Conservation (phyloP, 2,329 filamentous ascomycete species). For the Pyricularia pennisetigena region DNA sequence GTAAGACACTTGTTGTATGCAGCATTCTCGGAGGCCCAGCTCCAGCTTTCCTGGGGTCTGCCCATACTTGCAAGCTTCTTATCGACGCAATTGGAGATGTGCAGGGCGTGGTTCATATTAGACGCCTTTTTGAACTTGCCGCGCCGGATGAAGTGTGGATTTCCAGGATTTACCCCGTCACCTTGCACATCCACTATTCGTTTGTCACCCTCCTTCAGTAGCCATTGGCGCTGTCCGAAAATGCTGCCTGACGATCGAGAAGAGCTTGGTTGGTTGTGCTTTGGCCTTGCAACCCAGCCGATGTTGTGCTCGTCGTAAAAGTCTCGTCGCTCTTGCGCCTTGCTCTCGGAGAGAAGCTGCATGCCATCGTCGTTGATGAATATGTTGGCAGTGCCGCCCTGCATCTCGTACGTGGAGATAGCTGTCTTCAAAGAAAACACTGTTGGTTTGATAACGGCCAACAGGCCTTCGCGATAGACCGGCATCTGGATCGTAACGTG, state of each 20-base stretch:
- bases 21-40: constrained; percentile 21
- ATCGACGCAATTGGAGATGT: constrained; percentile 60
- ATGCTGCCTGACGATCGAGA: not conserved
- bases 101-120: constrained; percentile 63
- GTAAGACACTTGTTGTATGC: constrained; percentile 54
- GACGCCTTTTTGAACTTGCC: constrained; percentile 64
- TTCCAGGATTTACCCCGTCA: constrained; percentile 23
- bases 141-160: constrained; percentile 50
- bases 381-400: constrained; percentile 67
- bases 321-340: constrained; percentile 52
- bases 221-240: not conserved
- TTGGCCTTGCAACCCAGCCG: constrained; percentile 58
- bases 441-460: constrained; percentile 65
- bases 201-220: not conserved
- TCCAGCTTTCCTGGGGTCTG: constrained; percentile 54
- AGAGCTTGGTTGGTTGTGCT: constrained; percentile 24
- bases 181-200: not conserved
- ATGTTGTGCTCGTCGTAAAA: constrained; percentile 62
- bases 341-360: constrained; percentile 54
- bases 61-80: constrained; percentile 59
- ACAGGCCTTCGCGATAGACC: constrained; percentile 77
- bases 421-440: constrained; percentile 69
- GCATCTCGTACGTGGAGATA: constrained; percentile 67
- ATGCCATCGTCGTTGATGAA: constrained; percentile 70
- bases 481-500: constrained; percentile 79